phyloP scores from a whole-genome alignment of 148 eudicot genomes.

The Selenicereus undatus region DNA sequence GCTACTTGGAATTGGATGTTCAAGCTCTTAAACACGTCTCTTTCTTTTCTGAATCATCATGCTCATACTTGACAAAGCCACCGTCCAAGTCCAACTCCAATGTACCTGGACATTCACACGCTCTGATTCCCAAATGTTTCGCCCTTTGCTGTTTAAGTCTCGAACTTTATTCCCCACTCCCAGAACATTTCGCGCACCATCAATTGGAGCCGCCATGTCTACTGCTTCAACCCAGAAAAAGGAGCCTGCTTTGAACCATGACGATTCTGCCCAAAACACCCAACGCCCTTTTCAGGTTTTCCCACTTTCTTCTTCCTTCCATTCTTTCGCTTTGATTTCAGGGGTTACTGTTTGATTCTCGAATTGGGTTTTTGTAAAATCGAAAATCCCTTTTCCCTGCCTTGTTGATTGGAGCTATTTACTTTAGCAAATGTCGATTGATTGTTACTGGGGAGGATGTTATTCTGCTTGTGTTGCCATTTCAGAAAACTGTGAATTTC shows the following conservation, averaged over 20 bases:
- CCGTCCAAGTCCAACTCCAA: constrained; percentile 11
- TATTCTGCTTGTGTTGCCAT: too few species aligned
- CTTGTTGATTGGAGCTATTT: not conserved
- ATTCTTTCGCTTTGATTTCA: not conserved
- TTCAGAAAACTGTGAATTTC: too few species aligned
- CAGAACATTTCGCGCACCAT: constrained; percentile 11
- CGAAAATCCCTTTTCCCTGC: not conserved
- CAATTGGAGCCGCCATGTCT: constrained; percentile 28
- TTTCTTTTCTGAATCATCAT: not conserved
- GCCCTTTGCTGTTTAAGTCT: not conserved
- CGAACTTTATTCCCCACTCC: constrained; percentile 12
- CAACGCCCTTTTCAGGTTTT: constrained; percentile 39
- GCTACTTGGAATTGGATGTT: too few species aligned
- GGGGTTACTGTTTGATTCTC: constrained; percentile 5
- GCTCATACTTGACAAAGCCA: not conserved
- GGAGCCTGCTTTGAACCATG: constrained; percentile 21
- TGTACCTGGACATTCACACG: constrained; percentile 31
- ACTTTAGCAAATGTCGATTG: not conserved
- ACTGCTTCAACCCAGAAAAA: constrained; percentile 23
- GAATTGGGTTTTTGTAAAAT: not conserved
- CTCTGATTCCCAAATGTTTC: constrained; percentile 26
- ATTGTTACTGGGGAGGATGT: not conserved
- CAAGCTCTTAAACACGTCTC: not conserved
- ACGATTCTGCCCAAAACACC: constrained; percentile 24
- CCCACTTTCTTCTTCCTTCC: not conserved